Evolutionary conservation across 192 early-diverging fungal genomes (phyloP), one percentile per base, ranked within the genome.

Genomic region (Entophlyctis luteolus): DNA sequence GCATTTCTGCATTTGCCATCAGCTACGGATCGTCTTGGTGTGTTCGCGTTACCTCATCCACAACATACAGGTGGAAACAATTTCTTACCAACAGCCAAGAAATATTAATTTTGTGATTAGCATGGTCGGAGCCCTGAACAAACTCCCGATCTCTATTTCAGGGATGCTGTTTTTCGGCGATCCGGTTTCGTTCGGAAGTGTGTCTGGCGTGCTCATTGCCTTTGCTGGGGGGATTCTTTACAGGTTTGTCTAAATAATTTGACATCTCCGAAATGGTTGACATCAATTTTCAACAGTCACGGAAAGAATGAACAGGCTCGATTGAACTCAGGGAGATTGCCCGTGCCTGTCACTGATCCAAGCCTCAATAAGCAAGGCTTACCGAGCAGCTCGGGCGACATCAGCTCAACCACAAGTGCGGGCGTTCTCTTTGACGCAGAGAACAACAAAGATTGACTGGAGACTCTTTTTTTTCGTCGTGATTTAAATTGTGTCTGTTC

Each of bases 101-200:
- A n/a, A n/a, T n/a, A n/a, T n/a, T 1, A 42, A 50, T 75, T n/a
- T n/a, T 18, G 25, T 16, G n/a, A 65, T 23, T 46, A 80, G 79
- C 58, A 99, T 99, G 96, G 94, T 94, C 29, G 96, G 96, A 10
- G 94, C 96, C 10, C 87, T 99, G 47, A 99, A 99, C 78, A 99
- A 99, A 72, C 79, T 99, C 33, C 96, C 96, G 16, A 93, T 99
- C 62, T 91, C 94, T 2, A 79, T 96, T 31, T 90, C 90, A 60
- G 94, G 95, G 34, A 98, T 99, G 81, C 39, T 99, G 12, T 96
- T 95, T 81, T 93, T 99, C 79, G 87, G 87, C 47, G 94, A 94
- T 63, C 68, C 65, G 2, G 83, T 92, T 22, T 92, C 91, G 0
- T 73, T 86, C 48, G 93, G 88, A 32, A 87, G 89, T 63, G 87